These are phyloP conservation scores for Aspergillus heteromorphus DNA, from an alignment of 495 filamentous ascomycete genomes.

Conservation along the genomic window DNA sequence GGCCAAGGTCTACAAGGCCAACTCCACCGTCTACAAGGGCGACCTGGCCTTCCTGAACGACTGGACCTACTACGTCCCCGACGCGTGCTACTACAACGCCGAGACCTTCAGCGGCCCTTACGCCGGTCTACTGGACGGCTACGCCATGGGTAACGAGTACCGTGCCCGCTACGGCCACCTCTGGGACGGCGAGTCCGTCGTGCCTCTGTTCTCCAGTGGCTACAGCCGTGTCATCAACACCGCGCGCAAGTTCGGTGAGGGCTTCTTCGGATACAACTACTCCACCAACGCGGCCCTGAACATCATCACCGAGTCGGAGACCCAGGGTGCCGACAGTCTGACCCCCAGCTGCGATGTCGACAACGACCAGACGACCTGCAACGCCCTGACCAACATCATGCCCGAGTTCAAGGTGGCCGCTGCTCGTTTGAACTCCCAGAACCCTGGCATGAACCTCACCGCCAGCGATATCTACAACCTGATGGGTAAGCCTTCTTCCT, in stretches of 20 bases:
- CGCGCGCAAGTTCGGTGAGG: constrained; percentile 1
- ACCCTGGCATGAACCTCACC: background rate
- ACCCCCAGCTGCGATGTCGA: background rate
- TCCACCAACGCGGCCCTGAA: background rate
- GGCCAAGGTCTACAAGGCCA: background rate
- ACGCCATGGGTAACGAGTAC: background rate
- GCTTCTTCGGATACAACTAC: constrained; percentile 1
- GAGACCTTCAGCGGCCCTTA: background rate
- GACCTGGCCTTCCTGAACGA: background rate
- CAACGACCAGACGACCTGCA: background rate
- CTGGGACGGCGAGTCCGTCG: constrained; percentile 1
- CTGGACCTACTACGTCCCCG: constrained; percentile 3
- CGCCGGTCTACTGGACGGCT: background rate
- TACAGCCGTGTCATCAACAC: constrained; percentile 1
- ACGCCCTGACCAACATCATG: background rate
- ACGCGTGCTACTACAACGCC: constrained; percentile 3
- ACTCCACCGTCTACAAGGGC: background rate
- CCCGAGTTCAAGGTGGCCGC: constrained; percentile 1
- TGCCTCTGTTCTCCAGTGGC: background rate
- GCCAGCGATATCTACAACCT: background rate
- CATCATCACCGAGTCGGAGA: constrained; percentile 3
- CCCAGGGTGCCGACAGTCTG: background rate
- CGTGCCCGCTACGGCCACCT: background rate
- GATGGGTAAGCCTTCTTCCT: background rate
- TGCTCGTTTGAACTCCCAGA: background rate